Conservation (phyloP, 768 basidiomycete species). For the Boletus patriciae region DNA sequence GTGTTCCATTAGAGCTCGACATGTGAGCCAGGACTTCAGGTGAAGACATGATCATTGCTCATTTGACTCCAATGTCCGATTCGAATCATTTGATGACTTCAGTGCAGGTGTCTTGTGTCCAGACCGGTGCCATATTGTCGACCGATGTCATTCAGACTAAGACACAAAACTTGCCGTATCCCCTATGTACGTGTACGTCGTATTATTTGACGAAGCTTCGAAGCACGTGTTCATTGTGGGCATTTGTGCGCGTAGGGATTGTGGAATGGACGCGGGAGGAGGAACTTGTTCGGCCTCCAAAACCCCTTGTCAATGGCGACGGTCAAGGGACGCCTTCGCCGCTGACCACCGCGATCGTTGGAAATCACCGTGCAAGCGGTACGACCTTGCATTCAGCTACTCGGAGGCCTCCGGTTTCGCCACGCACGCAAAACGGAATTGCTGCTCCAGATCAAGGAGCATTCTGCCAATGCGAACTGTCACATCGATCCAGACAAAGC, state of each 20-base stretch:
- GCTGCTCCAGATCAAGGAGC: no score
- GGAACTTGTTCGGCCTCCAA: conserved; percentile 46
- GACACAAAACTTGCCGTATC: conserved; percentile 42
- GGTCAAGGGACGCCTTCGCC: no score
- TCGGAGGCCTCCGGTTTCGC: no score
- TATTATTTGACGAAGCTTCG: conserved; percentile 84
- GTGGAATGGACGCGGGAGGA: conserved; percentile 91
- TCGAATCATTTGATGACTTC: conserved; percentile 98
- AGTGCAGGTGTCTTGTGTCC: conserved; percentile 74
- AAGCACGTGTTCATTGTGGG: conserved; percentile 88
- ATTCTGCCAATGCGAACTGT: not conserved
- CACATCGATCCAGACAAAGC: conserved; percentile 8
- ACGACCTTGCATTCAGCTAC: no score
- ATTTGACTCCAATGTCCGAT: conserved; percentile 67
- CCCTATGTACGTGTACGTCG: conserved; percentile 75
- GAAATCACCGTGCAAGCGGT: no score
- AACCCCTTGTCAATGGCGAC: conserved; percentile 18
- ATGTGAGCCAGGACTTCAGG: conserved; percentile 65
- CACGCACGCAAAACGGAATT: no score
- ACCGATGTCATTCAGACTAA: conserved; percentile 36
- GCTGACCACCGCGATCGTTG: no score
- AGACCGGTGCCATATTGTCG: conserved; percentile 43
- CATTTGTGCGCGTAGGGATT: conserved; percentile 78
- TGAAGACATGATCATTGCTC: conserved; percentile 13
- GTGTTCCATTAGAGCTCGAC: conserved; percentile 96